Evolutionary conservation across 164 flowering plant species (phyloP).

Genomic region (Houttuynia cordata): DNA sequence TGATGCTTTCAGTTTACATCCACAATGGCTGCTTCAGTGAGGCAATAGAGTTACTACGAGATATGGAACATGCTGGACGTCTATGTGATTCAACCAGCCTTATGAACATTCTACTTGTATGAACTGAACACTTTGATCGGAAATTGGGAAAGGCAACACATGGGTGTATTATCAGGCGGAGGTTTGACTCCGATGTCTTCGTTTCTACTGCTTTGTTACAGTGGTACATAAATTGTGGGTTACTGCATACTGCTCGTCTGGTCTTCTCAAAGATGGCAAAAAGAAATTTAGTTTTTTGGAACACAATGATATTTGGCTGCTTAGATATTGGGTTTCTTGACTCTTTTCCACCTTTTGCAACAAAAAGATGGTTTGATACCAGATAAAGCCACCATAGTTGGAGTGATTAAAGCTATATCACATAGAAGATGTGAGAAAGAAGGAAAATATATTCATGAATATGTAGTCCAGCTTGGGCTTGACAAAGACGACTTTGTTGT

Average conservation of each 20-base stretch:
- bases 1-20: constrained; percentile 4
- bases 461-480: constrained; percentile 2
- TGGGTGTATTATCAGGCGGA: constrained; percentile 5
- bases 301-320: constrained; percentile 9
- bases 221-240: constrained; percentile 2
- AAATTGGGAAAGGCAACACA: constrained; percentile 6
- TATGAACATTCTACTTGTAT: constrained; percentile 3
- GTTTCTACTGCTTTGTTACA: constrained; percentile 3
- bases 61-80: background rate
- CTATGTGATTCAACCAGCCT: constrained; percentile 3
- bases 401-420: constrained; percentile 5
- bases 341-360: constrained; percentile 8
- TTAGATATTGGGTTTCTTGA: constrained; percentile 7
- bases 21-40: constrained; percentile 2
- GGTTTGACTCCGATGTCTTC: constrained; percentile 4
- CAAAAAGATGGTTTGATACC: constrained; percentile 3
- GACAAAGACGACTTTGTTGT: constrained; percentile 6
- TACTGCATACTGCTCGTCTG: constrained; percentile 1
- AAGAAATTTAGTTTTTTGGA: constrained; percentile 6
- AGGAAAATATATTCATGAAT: constrained; percentile 10
- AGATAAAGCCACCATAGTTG: constrained; percentile 8
- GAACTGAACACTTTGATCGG: constrained; percentile 1
- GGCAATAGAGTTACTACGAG: constrained; percentile 1
- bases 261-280: constrained; percentile 3
- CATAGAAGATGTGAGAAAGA: constrained; percentile 4